Conservation (phyloP, 2,329 filamentous ascomycete genomes). For the Exophiala phaeomuriformis region DNA sequence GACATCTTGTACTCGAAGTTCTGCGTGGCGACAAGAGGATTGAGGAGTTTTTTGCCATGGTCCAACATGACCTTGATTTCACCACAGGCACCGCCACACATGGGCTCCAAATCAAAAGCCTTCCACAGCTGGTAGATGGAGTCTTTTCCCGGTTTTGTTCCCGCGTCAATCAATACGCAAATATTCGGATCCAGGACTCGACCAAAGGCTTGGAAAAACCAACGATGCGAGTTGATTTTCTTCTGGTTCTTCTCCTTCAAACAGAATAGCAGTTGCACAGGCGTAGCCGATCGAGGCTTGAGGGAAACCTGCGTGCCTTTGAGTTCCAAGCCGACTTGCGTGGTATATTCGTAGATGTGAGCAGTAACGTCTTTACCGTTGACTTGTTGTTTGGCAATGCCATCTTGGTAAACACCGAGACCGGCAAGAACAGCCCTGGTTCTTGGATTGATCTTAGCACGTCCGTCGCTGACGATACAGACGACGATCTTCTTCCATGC, state of each 20-base stretch:
- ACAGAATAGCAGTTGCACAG: slow-evolving; percentile 95
- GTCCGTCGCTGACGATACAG: slow-evolving; percentile 92
- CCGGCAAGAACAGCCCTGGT: slow-evolving; percentile 84
- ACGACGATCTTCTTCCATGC: slow-evolving; percentile 99
- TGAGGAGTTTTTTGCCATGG: slow-evolving; percentile 77
- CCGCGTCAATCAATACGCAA: slow-evolving; percentile 90
- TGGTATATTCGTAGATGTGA: slow-evolving; percentile 79
- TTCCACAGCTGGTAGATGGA: slow-evolving; percentile 99
- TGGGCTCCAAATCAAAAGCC: slow-evolving; percentile 93
- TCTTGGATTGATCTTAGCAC: slow-evolving; percentile 90
- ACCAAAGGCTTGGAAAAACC: slow-evolving; percentile 98
- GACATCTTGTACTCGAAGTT: slow-evolving; percentile 99
- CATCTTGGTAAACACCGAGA: slow-evolving; percentile 95
- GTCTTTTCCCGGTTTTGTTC: slow-evolving; percentile 85
- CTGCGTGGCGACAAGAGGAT: slow-evolving; percentile 89
- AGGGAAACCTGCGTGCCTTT: slow-evolving; percentile 84
- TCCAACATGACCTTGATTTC: slow-evolving; percentile 98
- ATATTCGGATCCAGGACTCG: slow-evolving; percentile 90
- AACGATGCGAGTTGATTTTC: slow-evolving; percentile 98
- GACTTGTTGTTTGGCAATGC: slow-evolving; percentile 96
- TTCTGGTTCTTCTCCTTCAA: slow-evolving; percentile 99
- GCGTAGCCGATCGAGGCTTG: slow-evolving; percentile 72
- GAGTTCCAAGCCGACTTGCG: slow-evolving; percentile 63
- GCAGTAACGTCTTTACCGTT: slow-evolving; percentile 94
- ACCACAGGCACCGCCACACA: slow-evolving; percentile 94